Base-by-base conservation (phyloP, 2,329 filamentous ascomycete genomes). In the Diaporthe nobilis region DNA sequence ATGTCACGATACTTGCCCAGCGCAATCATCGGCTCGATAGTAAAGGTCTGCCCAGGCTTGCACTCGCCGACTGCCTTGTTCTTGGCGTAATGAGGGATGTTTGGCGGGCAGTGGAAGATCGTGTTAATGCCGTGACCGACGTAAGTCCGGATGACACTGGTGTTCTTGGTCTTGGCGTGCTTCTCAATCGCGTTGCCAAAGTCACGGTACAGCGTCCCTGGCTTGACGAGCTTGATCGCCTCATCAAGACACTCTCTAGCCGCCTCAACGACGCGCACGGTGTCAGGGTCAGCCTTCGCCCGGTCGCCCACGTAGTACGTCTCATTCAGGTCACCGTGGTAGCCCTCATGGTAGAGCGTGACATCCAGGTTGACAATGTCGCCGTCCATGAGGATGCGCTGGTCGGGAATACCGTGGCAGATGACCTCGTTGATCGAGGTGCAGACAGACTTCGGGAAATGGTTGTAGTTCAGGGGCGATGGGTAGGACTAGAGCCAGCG, bases 311-410 rank as follows among this genome's bases (percentile, higher is more conserved):
- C 94, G 83, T 99, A 99, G 87, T 98, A 99, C 17, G 97, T 99
- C 87, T 99, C 97, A 87, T 99, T 99, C 73, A 99, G 88, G 84
- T 99, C 97, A 73, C 95, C 95, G 83, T 99, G 97, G 87, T 96
- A 98, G 72, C 97, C 97, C 77, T 93, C 94, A 83, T 98, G 95
- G 85, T 97, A 99, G 58, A 99, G 87, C 0, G 95, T 96, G 7
- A 99, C 94, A 80, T 99, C 97, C 79, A 99, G 95, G 86, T 99
- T 99, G 82, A 99, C 87, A 79, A 99, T 98, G 81, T 99, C 97
- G 77, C 97, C 97, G 80, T 99, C 96, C 78, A 95, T 86, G 1
- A 99, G 89, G 10, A 94, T 89, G 73, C 97, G 92, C 83, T 98
- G 92, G 82, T 99, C 97, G 22, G 97, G 97, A 78, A 99, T 99